Evolutionary conservation across 2,329 filamentous ascomycete species (phyloP).

Genomic region (Colletotrichum cuscutae): DNA sequence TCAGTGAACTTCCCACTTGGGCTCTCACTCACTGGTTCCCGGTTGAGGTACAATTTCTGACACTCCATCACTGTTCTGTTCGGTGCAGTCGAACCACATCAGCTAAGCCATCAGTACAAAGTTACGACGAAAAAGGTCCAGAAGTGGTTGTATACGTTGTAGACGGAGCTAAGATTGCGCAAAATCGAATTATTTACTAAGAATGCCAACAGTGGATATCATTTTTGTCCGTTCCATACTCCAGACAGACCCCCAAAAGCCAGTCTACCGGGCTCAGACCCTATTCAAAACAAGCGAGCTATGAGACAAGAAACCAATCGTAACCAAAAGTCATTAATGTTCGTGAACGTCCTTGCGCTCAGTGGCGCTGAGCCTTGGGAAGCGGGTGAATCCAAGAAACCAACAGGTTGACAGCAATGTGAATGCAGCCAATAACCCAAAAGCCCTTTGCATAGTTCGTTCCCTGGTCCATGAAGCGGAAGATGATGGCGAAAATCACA

Average conservation of each 20-base stretch:
- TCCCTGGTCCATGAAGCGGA: conserved; percentile 74
- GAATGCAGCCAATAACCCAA: conserved; percentile 85
- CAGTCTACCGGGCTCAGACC: neutral
- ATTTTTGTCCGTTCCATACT: conserved; percentile 23
- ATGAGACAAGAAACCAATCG: neutral
- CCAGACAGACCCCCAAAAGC: neutral
- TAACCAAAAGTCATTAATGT: neutral
- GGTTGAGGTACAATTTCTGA: neutral
- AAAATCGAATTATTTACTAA: neutral
- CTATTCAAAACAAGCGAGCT: neutral
- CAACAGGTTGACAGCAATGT: conserved; percentile 74
- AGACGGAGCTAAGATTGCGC: neutral
- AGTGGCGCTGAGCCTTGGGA: conserved; percentile 57
- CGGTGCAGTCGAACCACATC: too few relatives aligned
- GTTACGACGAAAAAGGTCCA: too few relatives aligned
- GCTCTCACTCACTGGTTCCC: neutral
- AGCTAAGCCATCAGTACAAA: too few relatives aligned
- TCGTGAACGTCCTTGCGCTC: neutral
- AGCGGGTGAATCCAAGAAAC: conserved; percentile 67
- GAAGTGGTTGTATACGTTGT: neutral
- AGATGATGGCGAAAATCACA: conserved; percentile 85
- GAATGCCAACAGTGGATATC: conserved; percentile 28
- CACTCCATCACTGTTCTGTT: neutral
- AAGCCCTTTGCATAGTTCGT: conserved; percentile 75
- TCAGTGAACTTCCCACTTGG: too few relatives aligned